phyloP scores from a whole-genome alignment of 306 rosid species.

The Arachis stenosperma region DNA sequence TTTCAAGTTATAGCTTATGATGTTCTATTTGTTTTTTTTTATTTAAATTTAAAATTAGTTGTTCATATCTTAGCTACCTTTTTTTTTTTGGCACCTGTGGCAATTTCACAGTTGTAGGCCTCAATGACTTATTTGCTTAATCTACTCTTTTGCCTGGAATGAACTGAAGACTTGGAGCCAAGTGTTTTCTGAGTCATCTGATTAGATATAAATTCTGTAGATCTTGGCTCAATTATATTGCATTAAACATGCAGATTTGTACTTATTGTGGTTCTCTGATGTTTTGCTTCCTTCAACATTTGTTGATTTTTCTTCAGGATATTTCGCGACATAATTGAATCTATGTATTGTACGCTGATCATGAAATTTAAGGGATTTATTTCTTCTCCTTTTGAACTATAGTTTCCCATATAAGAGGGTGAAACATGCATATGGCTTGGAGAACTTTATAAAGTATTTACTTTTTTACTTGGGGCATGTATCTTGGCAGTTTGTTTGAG shows the following conservation, averaged over 20 bases:
- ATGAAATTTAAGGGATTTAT: constrained; percentile 1
- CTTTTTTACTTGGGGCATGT: background rate
- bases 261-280: background rate
- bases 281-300: constrained; percentile 16
- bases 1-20: background rate
- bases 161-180: constrained; percentile 35
- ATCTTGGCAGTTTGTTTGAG: constrained; percentile 14
- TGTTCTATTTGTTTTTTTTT: background rate
- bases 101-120: constrained; percentile 27
- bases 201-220: constrained; percentile 23
- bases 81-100: constrained; percentile 6
- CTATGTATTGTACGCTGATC: constrained; percentile 14
- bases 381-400: background rate
- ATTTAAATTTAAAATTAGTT: background rate
- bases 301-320: constrained; percentile 15
- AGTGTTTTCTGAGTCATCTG: constrained; percentile 35
- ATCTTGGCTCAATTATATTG: constrained; percentile 29
- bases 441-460: background rate
- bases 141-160: constrained; percentile 31
- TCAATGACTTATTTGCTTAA: constrained; percentile 6
- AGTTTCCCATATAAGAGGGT: constrained; percentile 14
- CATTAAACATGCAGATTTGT: constrained; percentile 10
- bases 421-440: background rate
- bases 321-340: background rate
- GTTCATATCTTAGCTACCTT: constrained; percentile 11